These are phyloP conservation scores for Coemansia sp. DNA, from an alignment of 192 early-diverging fungal genomes.

Conservation along the genomic window DNA sequence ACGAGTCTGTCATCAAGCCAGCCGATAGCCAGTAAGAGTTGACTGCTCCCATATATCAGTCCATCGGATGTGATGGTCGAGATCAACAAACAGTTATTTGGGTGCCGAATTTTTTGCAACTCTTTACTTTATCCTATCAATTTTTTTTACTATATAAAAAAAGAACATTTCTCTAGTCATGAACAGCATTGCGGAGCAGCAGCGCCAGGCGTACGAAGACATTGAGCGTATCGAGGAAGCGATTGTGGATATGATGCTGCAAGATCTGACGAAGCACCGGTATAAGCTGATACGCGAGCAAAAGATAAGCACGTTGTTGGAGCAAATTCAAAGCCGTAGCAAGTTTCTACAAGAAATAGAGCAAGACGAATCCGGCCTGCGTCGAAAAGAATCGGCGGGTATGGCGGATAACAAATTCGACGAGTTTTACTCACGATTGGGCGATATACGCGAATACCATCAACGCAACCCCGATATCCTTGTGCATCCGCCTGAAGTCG, in stretches of 20 bases:
- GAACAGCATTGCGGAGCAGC: slow-evolving; percentile 71
- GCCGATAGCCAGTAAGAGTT: slow-evolving; percentile 21
- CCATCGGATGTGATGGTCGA: neutral
- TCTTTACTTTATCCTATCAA: neutral
- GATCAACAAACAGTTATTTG: neutral
- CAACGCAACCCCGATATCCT: slow-evolving; percentile 73
- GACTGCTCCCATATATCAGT: neutral
- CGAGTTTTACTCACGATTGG: slow-evolving; percentile 87
- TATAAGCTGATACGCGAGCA: slow-evolving; percentile 84
- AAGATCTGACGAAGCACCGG: slow-evolving; percentile 77
- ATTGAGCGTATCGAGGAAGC: slow-evolving; percentile 92
- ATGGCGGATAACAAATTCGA: slow-evolving; percentile 76
- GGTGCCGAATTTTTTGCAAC: neutral
- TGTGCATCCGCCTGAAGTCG: slow-evolving; percentile 81
- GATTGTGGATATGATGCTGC: slow-evolving; percentile 77
- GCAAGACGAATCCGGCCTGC: slow-evolving; percentile 69
- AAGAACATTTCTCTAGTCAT: slow-evolving; percentile 23
- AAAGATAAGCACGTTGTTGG: slow-evolving; percentile 68
- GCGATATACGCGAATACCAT: slow-evolving; percentile 80
- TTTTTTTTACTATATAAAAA: neutral
- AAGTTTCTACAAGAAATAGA: slow-evolving; percentile 67
- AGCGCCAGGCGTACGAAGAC: slow-evolving; percentile 83
- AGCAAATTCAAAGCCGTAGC: slow-evolving; percentile 70
- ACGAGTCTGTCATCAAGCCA: slow-evolving; percentile 49
- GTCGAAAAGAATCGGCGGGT: slow-evolving; percentile 69